phyloP scores from a whole-genome alignment of 2,329 filamentous ascomycete species.

The Ambrosiella xylebori region DNA sequence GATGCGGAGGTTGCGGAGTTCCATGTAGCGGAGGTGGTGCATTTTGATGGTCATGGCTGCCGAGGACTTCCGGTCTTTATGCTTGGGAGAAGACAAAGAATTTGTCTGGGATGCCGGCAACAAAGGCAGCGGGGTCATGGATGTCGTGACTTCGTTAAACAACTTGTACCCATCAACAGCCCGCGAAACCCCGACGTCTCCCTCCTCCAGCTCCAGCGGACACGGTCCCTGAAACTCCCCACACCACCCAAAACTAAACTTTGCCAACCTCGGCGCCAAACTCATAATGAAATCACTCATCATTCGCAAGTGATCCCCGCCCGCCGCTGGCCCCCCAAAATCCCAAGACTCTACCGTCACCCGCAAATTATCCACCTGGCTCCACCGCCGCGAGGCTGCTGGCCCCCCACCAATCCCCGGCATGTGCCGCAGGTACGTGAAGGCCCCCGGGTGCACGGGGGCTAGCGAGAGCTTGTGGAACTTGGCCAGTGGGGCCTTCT shows the following conservation, averaged over 20 bases:
- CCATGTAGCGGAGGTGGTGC: slow-evolving; percentile 47
- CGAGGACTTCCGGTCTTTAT: not conserved
- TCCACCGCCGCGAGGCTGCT: slow-evolving; percentile 55
- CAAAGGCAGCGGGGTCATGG: slow-evolving; percentile 36
- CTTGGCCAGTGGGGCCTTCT: slow-evolving; percentile 48
- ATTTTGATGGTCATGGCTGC: slow-evolving; percentile 34
- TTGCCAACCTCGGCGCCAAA: slow-evolving; percentile 49
- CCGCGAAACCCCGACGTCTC: not conserved
- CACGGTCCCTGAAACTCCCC: slow-evolving; percentile 55
- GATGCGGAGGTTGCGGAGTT: slow-evolving; percentile 56
- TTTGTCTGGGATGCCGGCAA: slow-evolving; percentile 12
- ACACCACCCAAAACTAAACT: slow-evolving; percentile 62
- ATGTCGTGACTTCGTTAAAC: slow-evolving; percentile 46
- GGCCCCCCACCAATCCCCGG: slow-evolving; percentile 60
- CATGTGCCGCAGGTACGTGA: slow-evolving; percentile 60
- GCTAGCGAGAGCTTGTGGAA: slow-evolving; percentile 56
- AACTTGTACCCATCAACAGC: slow-evolving; percentile 19
- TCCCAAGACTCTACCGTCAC: slow-evolving; percentile 58
- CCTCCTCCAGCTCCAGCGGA: slow-evolving; percentile 49
- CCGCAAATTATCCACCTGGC: slow-evolving; percentile 56
- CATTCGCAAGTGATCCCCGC: slow-evolving; percentile 56
- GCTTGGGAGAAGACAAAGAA: slow-evolving; percentile 27
- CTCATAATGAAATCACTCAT: slow-evolving; percentile 63
- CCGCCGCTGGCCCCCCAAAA: slow-evolving; percentile 39
- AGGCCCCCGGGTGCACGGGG: slow-evolving; percentile 55